Base-by-base conservation (phyloP, 306 rosid genomes). In the Pueraria montana region DNA sequence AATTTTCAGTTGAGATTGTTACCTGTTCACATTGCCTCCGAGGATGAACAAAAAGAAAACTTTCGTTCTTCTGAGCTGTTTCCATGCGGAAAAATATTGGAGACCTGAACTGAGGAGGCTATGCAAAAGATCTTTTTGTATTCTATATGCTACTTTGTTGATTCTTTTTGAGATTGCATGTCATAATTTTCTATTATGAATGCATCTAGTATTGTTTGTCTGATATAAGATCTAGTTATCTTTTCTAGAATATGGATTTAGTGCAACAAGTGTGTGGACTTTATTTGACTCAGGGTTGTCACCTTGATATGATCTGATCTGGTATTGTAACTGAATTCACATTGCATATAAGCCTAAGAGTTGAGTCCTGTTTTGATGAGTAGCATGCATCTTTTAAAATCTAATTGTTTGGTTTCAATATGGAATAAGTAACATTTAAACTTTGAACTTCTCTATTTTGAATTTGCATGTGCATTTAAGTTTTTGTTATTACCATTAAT, bases 71-170 rank as follows among this genome's bases (percentile, higher is more conserved):
- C 91, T 79, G 90, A 92, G 86, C 42, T 82, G 49, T 23, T 55
- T 50, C 79, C 76, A 8, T 90, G 98, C 78, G 84, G 98, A 90
- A 87, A 85, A 77, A 0, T 70, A 43, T 83, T 90, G 91, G 94
- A 91, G 97, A 91, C 93, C 98, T 93, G 94, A 93, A 87, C 96
- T 93, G 96, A 93, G 91, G 96, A 91, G 94, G 91, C 88, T 69
- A 21, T 49, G 16, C 43, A 0, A 6, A 21, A 49, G 18, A 17
- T 46, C 48, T 2, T 18, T 80, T 40, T 18, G 4, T 23, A 6
- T 70, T 32, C 17, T 24, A 5, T 18, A 46, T 59, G 24, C 38
- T 3, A 21, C 17, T 20, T 45, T 14, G 11, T 40, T 3, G 12
- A 12, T 34, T 3, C n/a, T 27, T 24, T 0, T 66, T 52, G 46